Conservation (phyloP, 2,329 filamentous ascomycete species). For the Colletotrichum sp. region DNA sequence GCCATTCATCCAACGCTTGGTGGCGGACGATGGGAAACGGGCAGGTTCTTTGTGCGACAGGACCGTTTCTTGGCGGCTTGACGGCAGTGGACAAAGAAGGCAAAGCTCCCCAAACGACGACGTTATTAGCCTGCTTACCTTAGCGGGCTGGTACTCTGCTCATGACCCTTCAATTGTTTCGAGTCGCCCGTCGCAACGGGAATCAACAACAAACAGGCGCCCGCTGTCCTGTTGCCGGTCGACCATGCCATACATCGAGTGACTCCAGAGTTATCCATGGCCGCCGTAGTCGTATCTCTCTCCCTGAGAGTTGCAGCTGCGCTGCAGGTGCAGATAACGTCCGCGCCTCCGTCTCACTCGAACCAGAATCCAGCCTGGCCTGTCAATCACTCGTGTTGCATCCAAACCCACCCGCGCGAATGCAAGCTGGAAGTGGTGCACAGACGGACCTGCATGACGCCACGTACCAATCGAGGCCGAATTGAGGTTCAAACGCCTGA, state of each 20-base stretch:
- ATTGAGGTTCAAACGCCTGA: conserved; percentile 1
- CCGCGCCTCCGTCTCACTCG: conserved; percentile 5
- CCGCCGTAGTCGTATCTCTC: neutral
- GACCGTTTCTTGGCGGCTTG: neutral
- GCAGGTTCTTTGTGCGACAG: neutral
- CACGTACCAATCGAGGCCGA: conserved; percentile 15
- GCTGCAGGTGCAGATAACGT: neutral
- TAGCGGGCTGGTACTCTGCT: neutral
- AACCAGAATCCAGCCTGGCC: conserved; percentile 11
- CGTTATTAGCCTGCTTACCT: neutral
- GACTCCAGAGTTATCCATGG: neutral
- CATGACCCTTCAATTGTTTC: conserved; percentile 7
- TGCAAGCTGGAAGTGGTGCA: conserved; percentile 16
- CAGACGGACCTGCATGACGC: conserved; percentile 24
- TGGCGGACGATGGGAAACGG: neutral
- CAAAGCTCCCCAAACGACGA: neutral
- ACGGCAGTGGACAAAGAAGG: conserved; percentile 4
- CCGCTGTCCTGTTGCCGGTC: neutral
- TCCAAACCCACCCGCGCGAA: conserved; percentile 9
- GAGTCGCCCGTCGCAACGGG: conserved; percentile 6
- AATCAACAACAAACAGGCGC: conserved; percentile 12
- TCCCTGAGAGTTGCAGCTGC: conserved; percentile 20
- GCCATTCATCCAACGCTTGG: neutral
- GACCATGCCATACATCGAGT: neutral
- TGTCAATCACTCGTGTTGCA: conserved; percentile 15